phyloP scores from a whole-genome alignment of 495 filamentous ascomycete genomes.

The Chlorociboria aeruginascens region DNA sequence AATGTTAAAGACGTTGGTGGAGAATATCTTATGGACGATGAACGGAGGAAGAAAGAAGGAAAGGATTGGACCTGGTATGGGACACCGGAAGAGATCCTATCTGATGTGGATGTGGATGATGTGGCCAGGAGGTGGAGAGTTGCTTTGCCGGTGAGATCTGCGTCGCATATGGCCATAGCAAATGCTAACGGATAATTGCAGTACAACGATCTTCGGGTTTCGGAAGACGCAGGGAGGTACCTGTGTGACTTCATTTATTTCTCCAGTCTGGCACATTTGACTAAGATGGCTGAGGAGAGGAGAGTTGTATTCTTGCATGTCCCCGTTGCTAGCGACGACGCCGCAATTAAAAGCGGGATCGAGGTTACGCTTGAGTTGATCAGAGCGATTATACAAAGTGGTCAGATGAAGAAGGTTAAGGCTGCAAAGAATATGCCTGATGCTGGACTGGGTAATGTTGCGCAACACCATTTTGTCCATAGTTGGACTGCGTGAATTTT shows the following conservation, averaged over 20 bases:
- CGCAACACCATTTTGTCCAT: too few relatives aligned
- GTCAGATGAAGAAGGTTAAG: constrained; percentile 10
- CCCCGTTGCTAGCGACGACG: constrained; percentile 44
- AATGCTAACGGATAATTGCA: constrained; percentile 3
- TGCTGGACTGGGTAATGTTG: too few relatives aligned
- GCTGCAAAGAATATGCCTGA: too few relatives aligned
- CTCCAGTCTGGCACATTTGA: constrained; percentile 46
- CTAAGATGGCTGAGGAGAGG: constrained; percentile 34
- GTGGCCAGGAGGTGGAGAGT: constrained; percentile 43
- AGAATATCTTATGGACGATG: constrained; percentile 20
- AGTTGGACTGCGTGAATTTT: too few relatives aligned
- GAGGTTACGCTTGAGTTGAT: constrained; percentile 59
- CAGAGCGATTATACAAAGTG: constrained; percentile 46
- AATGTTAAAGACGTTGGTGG: constrained; percentile 55
- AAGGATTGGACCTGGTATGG: constrained; percentile 34
- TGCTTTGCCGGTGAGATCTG: constrained; percentile 25
- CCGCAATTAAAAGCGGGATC: constrained; percentile 44
- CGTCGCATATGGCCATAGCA: not conserved
- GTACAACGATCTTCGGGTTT: constrained; percentile 46
- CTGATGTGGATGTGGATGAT: constrained; percentile 39
- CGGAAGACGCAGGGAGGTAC: constrained; percentile 68
- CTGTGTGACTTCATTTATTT: constrained; percentile 85
- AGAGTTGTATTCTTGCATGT: constrained; percentile 73
- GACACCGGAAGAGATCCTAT: constrained; percentile 32
- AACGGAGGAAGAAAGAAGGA: constrained; percentile 25